These are phyloP conservation scores for Penicillium cataractarum DNA, from an alignment of 495 filamentous ascomycete species.

Conservation along the genomic window DNA sequence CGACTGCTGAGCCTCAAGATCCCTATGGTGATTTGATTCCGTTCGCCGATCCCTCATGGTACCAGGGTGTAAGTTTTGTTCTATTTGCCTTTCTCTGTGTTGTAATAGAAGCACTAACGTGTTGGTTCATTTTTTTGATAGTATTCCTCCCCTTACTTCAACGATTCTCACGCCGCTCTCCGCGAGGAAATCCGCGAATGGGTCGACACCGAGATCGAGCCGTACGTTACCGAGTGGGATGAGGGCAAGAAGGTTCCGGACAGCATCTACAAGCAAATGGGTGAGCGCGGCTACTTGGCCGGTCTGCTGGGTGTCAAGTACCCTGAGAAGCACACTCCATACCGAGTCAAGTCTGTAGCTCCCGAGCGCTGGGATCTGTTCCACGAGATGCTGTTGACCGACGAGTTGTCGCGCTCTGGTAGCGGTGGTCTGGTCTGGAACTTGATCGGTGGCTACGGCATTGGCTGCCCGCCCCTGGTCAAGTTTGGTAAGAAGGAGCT, in stretches of 20 bases:
- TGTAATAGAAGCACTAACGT: constrained; percentile 11
- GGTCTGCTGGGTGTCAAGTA: constrained; percentile 83
- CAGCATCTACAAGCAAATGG: constrained; percentile 93
- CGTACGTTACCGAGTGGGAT: constrained; percentile 93
- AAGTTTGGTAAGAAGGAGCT: constrained; percentile 90
- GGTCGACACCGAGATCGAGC: constrained; percentile 89
- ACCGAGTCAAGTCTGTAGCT: constrained; percentile 73
- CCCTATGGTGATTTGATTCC: constrained; percentile 85
- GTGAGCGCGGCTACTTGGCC: constrained; percentile 86
- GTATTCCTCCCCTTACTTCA: constrained; percentile 97
- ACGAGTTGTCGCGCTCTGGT: constrained; percentile 85
- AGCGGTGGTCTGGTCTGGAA: constrained; percentile 99
- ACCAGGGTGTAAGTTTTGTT: constrained; percentile 77
- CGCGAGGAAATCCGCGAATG: constrained; percentile 88
- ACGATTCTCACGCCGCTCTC: constrained; percentile 86
- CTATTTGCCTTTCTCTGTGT: neutral
- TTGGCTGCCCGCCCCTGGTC: constrained; percentile 87
- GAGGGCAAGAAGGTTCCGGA: constrained; percentile 87
- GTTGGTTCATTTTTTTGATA: constrained; percentile 36
- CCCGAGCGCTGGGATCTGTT: constrained; percentile 96
- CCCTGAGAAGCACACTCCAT: constrained; percentile 69
- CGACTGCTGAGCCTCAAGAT: constrained; percentile 69
- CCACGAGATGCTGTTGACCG: constrained; percentile 93
- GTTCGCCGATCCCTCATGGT: constrained; percentile 92
- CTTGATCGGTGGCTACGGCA: constrained; percentile 90